A percentile compares a stretch with the other conserved stretches of the same genome.
Conservation (phyloP, 1,284 basidiomycete genomes). For the Moniliophthora roreri region DNA sequence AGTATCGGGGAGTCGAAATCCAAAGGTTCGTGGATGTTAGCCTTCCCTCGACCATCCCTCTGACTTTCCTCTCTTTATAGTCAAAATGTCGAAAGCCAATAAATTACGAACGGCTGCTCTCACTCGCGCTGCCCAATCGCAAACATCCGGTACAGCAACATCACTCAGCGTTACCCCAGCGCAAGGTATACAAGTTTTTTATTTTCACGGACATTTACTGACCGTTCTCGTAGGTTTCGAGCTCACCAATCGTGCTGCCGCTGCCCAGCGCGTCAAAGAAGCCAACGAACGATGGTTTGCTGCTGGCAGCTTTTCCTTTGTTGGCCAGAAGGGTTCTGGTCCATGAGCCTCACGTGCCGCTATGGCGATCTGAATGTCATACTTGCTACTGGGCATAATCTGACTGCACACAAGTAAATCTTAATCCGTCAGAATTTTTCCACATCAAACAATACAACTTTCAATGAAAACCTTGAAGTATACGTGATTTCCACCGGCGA, state of each 20-base stretch:
- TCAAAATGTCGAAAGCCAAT: constrained; percentile 96
- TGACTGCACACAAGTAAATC: no score
- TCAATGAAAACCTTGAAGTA: no score
- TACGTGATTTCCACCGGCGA: no score
- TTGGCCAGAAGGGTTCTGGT: constrained; percentile 54
- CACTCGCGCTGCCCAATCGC: constrained; percentile 65
- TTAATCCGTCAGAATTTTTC: no score
- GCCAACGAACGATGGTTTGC: constrained; percentile 94
- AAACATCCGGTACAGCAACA: constrained; percentile 81
- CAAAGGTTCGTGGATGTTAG: constrained; percentile 58
- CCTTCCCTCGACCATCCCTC: constrained; percentile 5
- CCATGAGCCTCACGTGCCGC: no score
- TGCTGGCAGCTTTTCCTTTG: constrained; percentile 80
- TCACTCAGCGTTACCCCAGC: constrained; percentile 94
- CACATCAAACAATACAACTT: no score
- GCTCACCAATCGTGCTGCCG: constrained; percentile 80
- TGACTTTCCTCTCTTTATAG: constrained; percentile 38
- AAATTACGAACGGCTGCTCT: constrained; percentile 86
- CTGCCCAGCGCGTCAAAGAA: constrained; percentile 81
- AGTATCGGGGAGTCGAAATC: constrained; percentile 84
- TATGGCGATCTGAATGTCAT: no score
- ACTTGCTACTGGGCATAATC: no score
- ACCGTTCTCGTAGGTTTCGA: constrained; percentile 65
- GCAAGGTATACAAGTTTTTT: constrained; percentile 63
- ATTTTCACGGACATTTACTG: constrained; percentile 11